Conservation (phyloP, 805 yeast genomes). For the Teunomyces tritomae region DNA sequence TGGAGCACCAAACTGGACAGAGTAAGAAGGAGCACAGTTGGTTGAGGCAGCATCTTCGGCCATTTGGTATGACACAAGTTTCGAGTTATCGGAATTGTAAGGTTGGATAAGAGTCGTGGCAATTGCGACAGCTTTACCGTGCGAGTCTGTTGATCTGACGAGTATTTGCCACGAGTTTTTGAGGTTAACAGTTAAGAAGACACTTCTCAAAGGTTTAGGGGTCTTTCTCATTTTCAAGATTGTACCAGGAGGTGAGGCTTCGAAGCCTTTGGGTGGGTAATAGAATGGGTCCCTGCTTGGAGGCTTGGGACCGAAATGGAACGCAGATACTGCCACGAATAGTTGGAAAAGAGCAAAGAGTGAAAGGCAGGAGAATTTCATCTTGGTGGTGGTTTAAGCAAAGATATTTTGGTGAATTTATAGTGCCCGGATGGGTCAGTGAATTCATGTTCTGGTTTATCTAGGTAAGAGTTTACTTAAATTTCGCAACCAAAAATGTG, state of each 20-base stretch:
- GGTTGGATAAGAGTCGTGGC: constrained; percentile 22
- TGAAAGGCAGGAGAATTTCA: background rate
- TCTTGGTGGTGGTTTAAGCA: background rate
- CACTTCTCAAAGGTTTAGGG: constrained; percentile 17
- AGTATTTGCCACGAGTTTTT: constrained; percentile 18
- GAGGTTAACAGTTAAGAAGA: constrained; percentile 17
- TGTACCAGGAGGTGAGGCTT: constrained; percentile 18
- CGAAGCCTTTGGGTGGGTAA: constrained; percentile 20
- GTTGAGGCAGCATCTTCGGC: constrained; percentile 19
- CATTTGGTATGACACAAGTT: constrained; percentile 18
- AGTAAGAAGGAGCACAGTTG: constrained; percentile 22
- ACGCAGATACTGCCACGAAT: background rate
- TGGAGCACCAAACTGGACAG: constrained; percentile 5
- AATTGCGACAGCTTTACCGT: constrained; percentile 17
- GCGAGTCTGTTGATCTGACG: constrained; percentile 20
- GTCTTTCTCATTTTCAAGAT: constrained; percentile 20
- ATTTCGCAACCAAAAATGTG: background rate
- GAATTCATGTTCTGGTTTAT: background rate
- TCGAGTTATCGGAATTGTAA: constrained; percentile 20
- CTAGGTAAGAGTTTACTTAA: background rate
- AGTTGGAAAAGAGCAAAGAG: background rate
- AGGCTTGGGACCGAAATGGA: background rate
- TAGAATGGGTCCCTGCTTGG: constrained; percentile 23
- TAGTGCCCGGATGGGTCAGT: background rate
- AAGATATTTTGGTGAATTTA: background rate